Evolutionary conservation across 75 land plant genomes (phyloP).

Genomic region (Azolla pinnata): DNA sequence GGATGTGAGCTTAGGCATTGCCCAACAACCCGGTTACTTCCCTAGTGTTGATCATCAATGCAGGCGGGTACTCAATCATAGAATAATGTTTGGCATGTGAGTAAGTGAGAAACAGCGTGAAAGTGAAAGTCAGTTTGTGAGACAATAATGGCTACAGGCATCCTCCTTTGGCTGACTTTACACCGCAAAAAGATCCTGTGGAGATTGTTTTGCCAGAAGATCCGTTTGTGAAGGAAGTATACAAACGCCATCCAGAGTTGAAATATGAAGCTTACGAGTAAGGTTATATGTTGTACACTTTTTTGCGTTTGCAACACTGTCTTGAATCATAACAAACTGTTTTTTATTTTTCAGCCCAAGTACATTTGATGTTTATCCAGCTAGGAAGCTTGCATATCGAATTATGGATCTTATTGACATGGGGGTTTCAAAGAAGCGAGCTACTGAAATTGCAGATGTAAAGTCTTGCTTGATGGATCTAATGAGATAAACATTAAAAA

Average conservation of each 20-base stretch:
- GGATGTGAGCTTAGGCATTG: no score
- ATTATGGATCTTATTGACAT: conserved; percentile 8
- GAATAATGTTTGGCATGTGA: no score
- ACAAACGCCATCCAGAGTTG: conserved; percentile 4
- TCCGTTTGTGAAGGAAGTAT: conserved; percentile 1
- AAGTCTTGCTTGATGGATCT: no score
- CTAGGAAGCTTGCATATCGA: conserved; percentile 1
- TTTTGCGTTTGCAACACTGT: background rate
- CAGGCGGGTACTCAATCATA: no score
- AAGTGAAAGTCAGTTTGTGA: background rate
- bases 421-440: conserved; percentile 4
- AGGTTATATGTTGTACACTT: background rate
- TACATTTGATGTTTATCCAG: background rate
- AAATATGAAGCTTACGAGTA: conserved; percentile 2
- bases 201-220: conserved; percentile 6
- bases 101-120: conserved; percentile 2
- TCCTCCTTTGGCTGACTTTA: background rate
- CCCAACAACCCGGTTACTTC: no score
- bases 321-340: background rate
- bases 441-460: conserved; percentile 9
- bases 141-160: background rate
- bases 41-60: no score
- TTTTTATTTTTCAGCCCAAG: background rate
- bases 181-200: conserved; percentile 1
- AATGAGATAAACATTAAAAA: background rate